Evolutionary conservation across 768 basidiomycete species (phyloP).

Genomic region (Trametopsis cervina): DNA sequence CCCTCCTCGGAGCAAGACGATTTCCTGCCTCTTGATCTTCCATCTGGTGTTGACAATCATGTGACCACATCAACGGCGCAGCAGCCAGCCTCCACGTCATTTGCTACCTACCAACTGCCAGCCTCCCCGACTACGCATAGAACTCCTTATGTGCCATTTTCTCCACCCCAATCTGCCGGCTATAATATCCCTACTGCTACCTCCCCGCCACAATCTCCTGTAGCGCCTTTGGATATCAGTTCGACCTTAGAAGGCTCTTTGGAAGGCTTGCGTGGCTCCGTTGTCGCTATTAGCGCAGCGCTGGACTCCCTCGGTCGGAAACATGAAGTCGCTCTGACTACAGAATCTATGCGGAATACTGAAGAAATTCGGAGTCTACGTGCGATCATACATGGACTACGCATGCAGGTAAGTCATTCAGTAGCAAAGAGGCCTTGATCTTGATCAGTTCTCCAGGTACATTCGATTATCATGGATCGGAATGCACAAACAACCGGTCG

Average conservation of each 20-base stretch:
- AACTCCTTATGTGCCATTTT: neutral
- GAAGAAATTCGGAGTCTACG: conserved; percentile 70
- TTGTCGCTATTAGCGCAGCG: conserved; percentile 51
- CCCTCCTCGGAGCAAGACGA: neutral
- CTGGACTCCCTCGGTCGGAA: conserved; percentile 56
- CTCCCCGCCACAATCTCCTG: conserved; percentile 15
- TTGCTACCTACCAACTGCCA: neutral
- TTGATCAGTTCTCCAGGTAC: conserved; percentile 33
- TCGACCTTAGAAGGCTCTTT: conserved; percentile 61
- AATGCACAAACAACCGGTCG: conserved; percentile 52
- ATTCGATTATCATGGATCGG: conserved; percentile 72
- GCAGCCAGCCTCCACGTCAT: conserved; percentile 8
- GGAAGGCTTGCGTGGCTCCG: conserved; percentile 47
- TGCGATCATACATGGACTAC: conserved; percentile 63
- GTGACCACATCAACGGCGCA: neutral
- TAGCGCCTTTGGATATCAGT: conserved; percentile 58
- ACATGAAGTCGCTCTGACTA: conserved; percentile 58
- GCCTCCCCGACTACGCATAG: neutral
- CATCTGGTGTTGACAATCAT: neutral
- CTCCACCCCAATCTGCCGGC: conserved; percentile 3
- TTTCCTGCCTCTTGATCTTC: neutral
- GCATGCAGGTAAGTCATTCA: conserved; percentile 63
- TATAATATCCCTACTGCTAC: too few relatives aligned
- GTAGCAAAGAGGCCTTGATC: neutral
- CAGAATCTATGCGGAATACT: conserved; percentile 63